These are phyloP conservation scores for Ophiostoma sp. DNA, from an alignment of 2,329 filamentous ascomycete species.

Conservation along the genomic window DNA sequence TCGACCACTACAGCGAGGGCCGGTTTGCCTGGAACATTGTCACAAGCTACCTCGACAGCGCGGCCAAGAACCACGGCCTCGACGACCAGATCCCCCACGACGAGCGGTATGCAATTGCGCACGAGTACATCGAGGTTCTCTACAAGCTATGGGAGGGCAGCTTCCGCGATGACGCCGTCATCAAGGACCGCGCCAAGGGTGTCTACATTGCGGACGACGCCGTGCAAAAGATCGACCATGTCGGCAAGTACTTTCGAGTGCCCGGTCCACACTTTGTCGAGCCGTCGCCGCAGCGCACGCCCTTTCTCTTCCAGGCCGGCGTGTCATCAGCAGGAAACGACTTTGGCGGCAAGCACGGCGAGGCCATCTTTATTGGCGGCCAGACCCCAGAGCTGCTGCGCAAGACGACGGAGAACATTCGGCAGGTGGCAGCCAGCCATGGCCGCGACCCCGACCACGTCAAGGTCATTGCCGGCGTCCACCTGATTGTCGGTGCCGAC, in stretches of 20 bases:
- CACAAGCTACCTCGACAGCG: conserved; percentile 26
- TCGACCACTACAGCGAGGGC: conserved; percentile 24
- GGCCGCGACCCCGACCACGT: conserved; percentile 27
- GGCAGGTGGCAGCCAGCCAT: conserved; percentile 30
- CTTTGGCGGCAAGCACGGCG: conserved; percentile 30
- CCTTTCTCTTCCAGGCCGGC: conserved; percentile 29
- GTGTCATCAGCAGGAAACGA: conserved; percentile 28
- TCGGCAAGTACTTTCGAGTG: conserved; percentile 23
- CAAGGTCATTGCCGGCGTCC: conserved; percentile 29
- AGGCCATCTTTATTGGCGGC: conserved; percentile 29
- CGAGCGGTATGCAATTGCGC: conserved; percentile 28
- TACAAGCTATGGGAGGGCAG: conserved; percentile 27
- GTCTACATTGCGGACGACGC: conserved; percentile 21
- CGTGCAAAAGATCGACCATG: conserved; percentile 25
- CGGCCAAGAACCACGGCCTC: conserved; percentile 25
- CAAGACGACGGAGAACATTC: conserved; percentile 22
- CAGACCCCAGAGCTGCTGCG: conserved; percentile 23
- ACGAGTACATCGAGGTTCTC: conserved; percentile 28
- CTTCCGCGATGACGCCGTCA: conserved; percentile 24
- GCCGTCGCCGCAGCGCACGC: conserved; percentile 26
- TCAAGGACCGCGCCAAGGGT: conserved; percentile 18
- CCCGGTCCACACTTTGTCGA: conserved; percentile 30
- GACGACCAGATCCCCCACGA: conserved; percentile 25
- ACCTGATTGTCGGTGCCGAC: conserved; percentile 26
- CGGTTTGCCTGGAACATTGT: conserved; percentile 28